Evolutionary conservation across 495 filamentous ascomycete species (phyloP), one percentile per base, ranked within the genome.

Genomic region (Aspergillus campestris): DNA sequence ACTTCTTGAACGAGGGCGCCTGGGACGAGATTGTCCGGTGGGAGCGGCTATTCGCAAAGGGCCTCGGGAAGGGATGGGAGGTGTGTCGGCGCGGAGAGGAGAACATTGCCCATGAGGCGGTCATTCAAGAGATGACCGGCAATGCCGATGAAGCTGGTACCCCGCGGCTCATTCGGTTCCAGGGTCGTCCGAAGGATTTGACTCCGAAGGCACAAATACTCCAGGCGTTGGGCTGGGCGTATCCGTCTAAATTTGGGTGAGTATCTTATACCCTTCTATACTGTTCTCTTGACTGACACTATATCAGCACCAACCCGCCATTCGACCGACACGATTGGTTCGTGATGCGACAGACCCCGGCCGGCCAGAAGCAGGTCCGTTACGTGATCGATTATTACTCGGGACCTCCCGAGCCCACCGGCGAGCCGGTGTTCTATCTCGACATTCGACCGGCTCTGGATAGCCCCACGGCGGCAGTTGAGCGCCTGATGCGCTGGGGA

Each of bases 301-400:
- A 18, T n/a, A 14, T 34, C 49, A 87, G 81, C 9, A 78, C 81
- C 8, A 82, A 84, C 15, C 86, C 88, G 28, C 92, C 92, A n/a
- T 98, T 98, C 56, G 92, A 98, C 66, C 81, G 92, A 43, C 92
- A 98, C 57, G 92, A 98, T 60, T 98, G 92, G 92, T 97, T 82
- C 57, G 84, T 98, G 24, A 74, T 82, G 52, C 77, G 92, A 35
- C 70, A 78, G 15, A 64, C 73, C 12, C 65, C 80, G n/a, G 75
- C 78, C 5, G 73, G 78, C 12, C 46, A 66, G 51, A 81, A 79
- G 59, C 87, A 96, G 72, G 73, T 95, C 36, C 77, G 92, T 48
- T 99, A 99, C 60, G 84, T 99, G 40, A 99, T 99, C 56, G 92
- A 99, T 59, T 99, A 97, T 64, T 99, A 99, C 65, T 83, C 83